Conservation (phyloP, 768 basidiomycete species). For the Xanthoconium stramineum region DNA sequence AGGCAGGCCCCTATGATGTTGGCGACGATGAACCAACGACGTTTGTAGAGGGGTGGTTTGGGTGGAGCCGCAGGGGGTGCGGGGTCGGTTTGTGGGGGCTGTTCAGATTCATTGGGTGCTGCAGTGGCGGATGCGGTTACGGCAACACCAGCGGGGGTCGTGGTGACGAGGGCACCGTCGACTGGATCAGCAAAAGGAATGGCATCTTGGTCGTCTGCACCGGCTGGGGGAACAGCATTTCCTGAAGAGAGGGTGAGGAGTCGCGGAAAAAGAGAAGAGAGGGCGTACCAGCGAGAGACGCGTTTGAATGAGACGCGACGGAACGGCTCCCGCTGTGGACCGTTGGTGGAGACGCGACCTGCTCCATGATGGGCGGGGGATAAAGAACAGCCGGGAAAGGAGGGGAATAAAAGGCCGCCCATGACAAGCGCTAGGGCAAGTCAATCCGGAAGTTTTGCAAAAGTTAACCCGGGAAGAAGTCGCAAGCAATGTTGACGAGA, state of each 20-base stretch:
- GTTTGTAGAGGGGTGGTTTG: slow-evolving; percentile 53
- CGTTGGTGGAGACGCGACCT: not conserved
- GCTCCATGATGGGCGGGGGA: not conserved
- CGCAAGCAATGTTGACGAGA: not conserved
- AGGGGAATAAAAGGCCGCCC: not conserved
- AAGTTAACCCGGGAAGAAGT: not conserved
- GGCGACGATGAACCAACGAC: slow-evolving; percentile 61
- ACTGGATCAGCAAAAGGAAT: slow-evolving; percentile 13
- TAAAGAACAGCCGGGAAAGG: not conserved
- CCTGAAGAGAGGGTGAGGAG: slow-evolving; percentile 2
- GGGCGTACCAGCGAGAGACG: slow-evolving; percentile 15
- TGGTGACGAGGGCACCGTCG: slow-evolving; percentile 1
- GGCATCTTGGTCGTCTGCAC: not conserved
- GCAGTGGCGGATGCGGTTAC: not conserved
- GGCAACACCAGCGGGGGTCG: slow-evolving; percentile 7
- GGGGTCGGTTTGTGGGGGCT: not conserved
- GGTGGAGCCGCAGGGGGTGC: slow-evolving; percentile 3
- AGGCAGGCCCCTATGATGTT: slow-evolving; percentile 48
- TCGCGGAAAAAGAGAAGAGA: too few species aligned
- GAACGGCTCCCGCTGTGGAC: not conserved
- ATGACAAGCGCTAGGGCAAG: not conserved
- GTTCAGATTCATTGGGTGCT: not conserved
- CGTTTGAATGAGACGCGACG: slow-evolving; percentile 8
- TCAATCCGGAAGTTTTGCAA: not conserved
- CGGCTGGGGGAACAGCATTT: slow-evolving; percentile 9